phyloP scores from a whole-genome alignment of 2,329 filamentous ascomycete species.

The Trichoderma afroharzianum region DNA sequence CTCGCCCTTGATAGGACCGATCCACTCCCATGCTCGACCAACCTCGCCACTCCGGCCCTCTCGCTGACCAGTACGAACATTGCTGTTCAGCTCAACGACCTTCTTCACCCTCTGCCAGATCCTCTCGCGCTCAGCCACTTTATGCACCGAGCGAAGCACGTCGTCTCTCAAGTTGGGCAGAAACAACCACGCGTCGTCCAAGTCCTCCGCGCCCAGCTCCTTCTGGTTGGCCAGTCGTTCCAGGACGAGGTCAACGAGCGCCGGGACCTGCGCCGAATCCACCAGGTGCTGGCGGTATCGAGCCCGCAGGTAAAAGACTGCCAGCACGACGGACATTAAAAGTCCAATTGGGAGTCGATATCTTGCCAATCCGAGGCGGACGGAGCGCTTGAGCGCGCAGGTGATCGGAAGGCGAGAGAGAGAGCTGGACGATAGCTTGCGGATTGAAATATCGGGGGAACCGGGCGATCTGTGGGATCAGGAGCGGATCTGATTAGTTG shows the following conservation, averaged over 20 bases:
- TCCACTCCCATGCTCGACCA: slow-evolving; percentile 67
- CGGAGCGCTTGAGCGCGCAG: slow-evolving; percentile 74
- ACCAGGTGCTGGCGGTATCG: slow-evolving; percentile 60
- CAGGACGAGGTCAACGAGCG: slow-evolving; percentile 78
- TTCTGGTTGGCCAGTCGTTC: slow-evolving; percentile 81
- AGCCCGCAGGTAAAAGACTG: slow-evolving; percentile 60
- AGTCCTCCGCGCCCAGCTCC: slow-evolving; percentile 64
- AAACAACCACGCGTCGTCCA: slow-evolving; percentile 76
- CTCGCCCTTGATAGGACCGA: slow-evolving; percentile 52
- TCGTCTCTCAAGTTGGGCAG: slow-evolving; percentile 89
- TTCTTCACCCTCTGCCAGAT: slow-evolving; percentile 80
- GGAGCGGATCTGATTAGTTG: slow-evolving; percentile 83
- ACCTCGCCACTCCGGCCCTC: slow-evolving; percentile 63
- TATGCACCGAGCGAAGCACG: slow-evolving; percentile 78
- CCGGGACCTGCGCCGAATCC: slow-evolving; percentile 70
- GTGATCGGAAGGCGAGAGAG: slow-evolving; percentile 85
- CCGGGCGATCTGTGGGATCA: slow-evolving; percentile 67
- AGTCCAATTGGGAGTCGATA: slow-evolving; percentile 80
- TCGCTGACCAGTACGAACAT: slow-evolving; percentile 74
- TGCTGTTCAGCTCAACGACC: slow-evolving; percentile 91
- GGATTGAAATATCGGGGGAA: slow-evolving; percentile 58
- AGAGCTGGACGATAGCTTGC: slow-evolving; percentile 76
- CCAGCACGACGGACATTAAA: slow-evolving; percentile 49
- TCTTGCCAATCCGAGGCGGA: slow-evolving; percentile 78
- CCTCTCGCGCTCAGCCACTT: slow-evolving; percentile 67